Percentiles rank a stretch among this genome's conserved stretches.
Evolutionary conservation across 768 basidiomycete species (phyloP).

Genomic region (Crepidotus variabilis): DNA sequence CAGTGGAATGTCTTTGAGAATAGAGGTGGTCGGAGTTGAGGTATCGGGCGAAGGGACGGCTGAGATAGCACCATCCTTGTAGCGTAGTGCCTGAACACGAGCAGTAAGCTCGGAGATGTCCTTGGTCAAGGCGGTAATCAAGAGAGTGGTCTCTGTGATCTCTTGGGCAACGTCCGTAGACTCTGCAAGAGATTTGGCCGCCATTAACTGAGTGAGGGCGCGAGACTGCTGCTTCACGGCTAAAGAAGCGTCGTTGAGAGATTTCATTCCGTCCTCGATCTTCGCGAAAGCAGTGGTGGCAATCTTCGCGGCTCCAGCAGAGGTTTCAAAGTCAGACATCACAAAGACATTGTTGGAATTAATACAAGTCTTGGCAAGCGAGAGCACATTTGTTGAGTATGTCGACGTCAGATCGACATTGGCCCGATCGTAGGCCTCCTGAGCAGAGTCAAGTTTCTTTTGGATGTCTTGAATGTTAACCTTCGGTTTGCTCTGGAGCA

Average conservation of each 20-base stretch:
- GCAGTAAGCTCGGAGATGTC: constrained; percentile 17
- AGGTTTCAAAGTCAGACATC: constrained; percentile 1
- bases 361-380: constrained; percentile 20
- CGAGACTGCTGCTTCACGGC: constrained; percentile 14
- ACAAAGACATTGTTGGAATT: constrained; percentile 5
- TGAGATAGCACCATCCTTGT: background rate
- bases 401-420: constrained; percentile 13
- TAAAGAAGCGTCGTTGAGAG: background rate
- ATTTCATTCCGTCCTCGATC: constrained; percentile 1
- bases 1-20: background rate
- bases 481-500: constrained; percentile 11
- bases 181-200: constrained; percentile 15
- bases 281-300: constrained; percentile 1
- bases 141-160: constrained; percentile 11
- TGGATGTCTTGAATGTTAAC: constrained; percentile 13
- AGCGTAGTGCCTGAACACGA: constrained; percentile 11
- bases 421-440: constrained; percentile 13
- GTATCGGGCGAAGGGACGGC: background rate
- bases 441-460: constrained; percentile 14
- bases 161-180: constrained; percentile 17
- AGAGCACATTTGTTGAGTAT: constrained; percentile 19
- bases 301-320: background rate
- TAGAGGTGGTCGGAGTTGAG: background rate
- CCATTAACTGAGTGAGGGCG: constrained; percentile 12
- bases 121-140: constrained; percentile 13